Conservation (phyloP, 306 rosid species). For the Sicyos baderoa region DNA sequence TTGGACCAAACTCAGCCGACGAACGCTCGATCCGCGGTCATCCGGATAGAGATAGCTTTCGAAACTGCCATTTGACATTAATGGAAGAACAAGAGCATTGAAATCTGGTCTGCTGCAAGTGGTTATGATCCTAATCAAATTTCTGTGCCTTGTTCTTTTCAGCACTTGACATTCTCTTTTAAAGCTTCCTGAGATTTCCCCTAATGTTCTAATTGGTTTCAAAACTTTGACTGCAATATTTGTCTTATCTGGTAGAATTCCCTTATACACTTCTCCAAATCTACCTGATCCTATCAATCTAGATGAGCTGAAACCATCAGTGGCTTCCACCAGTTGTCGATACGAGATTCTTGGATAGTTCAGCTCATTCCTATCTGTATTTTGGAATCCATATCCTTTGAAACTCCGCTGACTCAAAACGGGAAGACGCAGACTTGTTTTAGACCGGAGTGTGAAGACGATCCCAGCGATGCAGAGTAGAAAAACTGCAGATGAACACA, state of each 20-base stretch:
- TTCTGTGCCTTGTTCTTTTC: conserved; percentile 66
- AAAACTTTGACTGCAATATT: conserved; percentile 79
- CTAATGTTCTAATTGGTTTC: conserved; percentile 31
- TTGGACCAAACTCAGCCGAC: conserved; percentile 42
- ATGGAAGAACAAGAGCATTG: conserved; percentile 85
- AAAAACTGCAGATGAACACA: conserved; percentile 37
- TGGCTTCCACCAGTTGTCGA: conserved; percentile 59
- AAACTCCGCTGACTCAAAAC: conserved; percentile 23
- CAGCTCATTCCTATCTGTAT: conserved; percentile 33
- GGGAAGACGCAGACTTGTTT: conserved; percentile 18
- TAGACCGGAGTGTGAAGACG: conserved; percentile 29
- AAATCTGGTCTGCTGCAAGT: conserved; percentile 69
- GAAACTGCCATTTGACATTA: conserved; percentile 82
- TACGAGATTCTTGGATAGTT: conserved; percentile 77
- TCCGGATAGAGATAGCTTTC: conserved; percentile 63
- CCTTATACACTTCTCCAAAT: conserved; percentile 78
- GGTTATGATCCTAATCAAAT: conserved; percentile 76
- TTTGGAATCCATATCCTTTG: conserved; percentile 34
- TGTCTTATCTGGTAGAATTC: conserved; percentile 61
- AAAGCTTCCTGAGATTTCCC: conserved; percentile 57
- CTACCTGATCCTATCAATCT: conserved; percentile 73
- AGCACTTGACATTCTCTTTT: conserved; percentile 73
- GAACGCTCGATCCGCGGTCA: conserved; percentile 30
- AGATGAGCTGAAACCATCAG: conserved; percentile 67
- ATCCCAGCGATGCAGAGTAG: conserved; percentile 38